Evolutionary conservation across 2,329 filamentous ascomycete species (phyloP), one percentile per base, ranked within the genome.

Genomic region (Botrytis pseudocinerea): DNA sequence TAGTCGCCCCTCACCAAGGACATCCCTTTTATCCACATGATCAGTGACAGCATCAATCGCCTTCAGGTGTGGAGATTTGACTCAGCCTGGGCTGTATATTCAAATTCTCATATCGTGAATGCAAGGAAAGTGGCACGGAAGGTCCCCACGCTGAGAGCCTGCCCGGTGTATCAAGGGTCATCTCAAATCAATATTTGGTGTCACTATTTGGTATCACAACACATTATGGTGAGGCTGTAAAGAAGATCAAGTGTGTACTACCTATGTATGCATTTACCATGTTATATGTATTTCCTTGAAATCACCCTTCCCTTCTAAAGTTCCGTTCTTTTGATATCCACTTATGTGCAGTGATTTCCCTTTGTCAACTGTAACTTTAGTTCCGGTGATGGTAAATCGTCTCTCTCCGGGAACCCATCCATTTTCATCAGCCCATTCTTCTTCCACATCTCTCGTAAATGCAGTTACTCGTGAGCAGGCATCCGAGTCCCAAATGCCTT

Each of bases 401-500:
- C 69, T 71, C 35, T 71, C 69, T 28, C 22, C 60, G 25, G 60
- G 69, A 65, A 73, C 66, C 59, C 48, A 59, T 44, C 68, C 65
- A 64, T 64, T 63, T 40, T 60, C 57, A 70, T 72, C 70, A 14
- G 69, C 59, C 73, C 70, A 74, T 38, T 73, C 70, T 25, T 74
- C 74, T 59, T 76, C 75, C 8, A 71, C n/a, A 57, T 74, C 70
- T 40, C 73, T 65, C 18, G 69, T 42, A 46, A 69, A 72, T 2
- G 25, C 44, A 18, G 35, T 59, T 12, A 73, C 60, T 54, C 51
- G 64, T 20, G 48, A 72, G 46, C 70, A 54, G 8, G 48, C 62
- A 44, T 70, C 64, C 40, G 71, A 69, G 61, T 76, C 73, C 73
- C 74, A 76, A n/a, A 76, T 62, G 6, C 75, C 74, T 70, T 76